These are phyloP conservation scores for Candida wancherniae DNA, from an alignment of 805 yeast species.

Conservation along the genomic window DNA sequence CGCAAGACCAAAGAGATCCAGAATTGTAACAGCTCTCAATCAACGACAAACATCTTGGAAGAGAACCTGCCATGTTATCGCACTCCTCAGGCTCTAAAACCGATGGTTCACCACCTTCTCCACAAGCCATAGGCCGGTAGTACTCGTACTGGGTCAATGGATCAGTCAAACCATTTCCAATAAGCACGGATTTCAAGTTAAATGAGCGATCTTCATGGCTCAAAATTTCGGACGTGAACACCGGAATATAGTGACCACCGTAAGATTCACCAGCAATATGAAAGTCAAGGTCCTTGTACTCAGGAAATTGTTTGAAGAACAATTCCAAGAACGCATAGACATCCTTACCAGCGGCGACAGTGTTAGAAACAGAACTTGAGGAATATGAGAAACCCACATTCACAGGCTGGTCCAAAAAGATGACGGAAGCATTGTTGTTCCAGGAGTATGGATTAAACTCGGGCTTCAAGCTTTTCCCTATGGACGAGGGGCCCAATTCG, in stretches of 20 bases:
- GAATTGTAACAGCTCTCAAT: constrained; percentile 74
- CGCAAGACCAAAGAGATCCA: constrained; percentile 76
- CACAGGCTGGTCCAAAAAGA: constrained; percentile 91
- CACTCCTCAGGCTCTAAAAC: constrained; percentile 70
- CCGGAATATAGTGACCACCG: constrained; percentile 93
- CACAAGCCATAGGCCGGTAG: constrained; percentile 88
- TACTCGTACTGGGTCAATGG: constrained; percentile 43
- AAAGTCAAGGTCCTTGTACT: constrained; percentile 52
- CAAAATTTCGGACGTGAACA: constrained; percentile 75
- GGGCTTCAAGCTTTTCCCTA: constrained; percentile 65
- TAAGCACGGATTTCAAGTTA: constrained; percentile 53
- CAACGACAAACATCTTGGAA: constrained; percentile 72
- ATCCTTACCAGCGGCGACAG: constrained; percentile 83
- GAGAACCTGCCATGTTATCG: constrained; percentile 52
- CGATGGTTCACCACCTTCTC: constrained; percentile 76
- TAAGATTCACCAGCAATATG: constrained; percentile 93
- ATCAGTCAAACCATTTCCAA: constrained; percentile 91
- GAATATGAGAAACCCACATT: constrained; percentile 90
- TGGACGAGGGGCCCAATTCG: constrained; percentile 85
- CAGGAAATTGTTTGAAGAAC: constrained; percentile 81
- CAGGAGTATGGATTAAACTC: constrained; percentile 78
- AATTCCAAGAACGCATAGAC: constrained; percentile 78
- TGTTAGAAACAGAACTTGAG: constrained; percentile 54
- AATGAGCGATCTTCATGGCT: constrained; percentile 41
- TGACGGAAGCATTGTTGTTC: constrained; percentile 87